phyloP scores from a whole-genome alignment of 2,329 filamentous ascomycete species.

The Capronia epimyces region DNA sequence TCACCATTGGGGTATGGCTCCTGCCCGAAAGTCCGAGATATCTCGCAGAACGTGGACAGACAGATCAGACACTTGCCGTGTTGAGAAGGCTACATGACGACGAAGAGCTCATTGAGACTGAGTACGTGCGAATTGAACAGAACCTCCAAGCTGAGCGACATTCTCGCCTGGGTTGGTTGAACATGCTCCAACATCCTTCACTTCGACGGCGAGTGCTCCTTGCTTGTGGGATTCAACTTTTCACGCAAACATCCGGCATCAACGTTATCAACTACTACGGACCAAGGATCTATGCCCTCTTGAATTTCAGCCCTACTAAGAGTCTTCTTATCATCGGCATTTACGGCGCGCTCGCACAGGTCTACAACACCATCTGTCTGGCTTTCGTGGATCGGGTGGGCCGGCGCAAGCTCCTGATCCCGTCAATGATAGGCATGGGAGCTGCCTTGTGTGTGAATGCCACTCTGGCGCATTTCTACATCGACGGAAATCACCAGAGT shows the following conservation, averaged over 20 bases:
- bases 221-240: conserved; percentile 46
- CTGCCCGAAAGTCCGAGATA: conserved; percentile 32
- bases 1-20: conserved; percentile 34
- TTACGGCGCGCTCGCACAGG: conserved; percentile 46
- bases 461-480: conserved; percentile 38
- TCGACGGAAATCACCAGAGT: conserved; percentile 27
- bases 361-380: conserved; percentile 47
- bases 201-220: conserved; percentile 46
- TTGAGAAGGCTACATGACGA: conserved; percentile 35
- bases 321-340: conserved; percentile 50
- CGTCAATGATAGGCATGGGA: conserved; percentile 42
- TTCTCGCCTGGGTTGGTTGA: conserved; percentile 35
- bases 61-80: conserved; percentile 34
- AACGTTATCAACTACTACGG: conserved; percentile 46
- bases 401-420: conserved; percentile 46
- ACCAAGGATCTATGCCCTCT: conserved; percentile 41
- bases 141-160: conserved; percentile 37
- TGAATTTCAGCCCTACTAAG: conserved; percentile 42
- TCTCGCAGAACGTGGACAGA: conserved; percentile 37
- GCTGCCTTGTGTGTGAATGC: conserved; percentile 39
- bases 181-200: conserved; percentile 40
- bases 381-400: conserved; percentile 44
- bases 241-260: conserved; percentile 46
- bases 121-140: conserved; percentile 40
- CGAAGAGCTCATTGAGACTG: conserved; percentile 36